phyloP scores from a whole-genome alignment of 2,329 filamentous ascomycete genomes.

The Claviceps capensis region DNA sequence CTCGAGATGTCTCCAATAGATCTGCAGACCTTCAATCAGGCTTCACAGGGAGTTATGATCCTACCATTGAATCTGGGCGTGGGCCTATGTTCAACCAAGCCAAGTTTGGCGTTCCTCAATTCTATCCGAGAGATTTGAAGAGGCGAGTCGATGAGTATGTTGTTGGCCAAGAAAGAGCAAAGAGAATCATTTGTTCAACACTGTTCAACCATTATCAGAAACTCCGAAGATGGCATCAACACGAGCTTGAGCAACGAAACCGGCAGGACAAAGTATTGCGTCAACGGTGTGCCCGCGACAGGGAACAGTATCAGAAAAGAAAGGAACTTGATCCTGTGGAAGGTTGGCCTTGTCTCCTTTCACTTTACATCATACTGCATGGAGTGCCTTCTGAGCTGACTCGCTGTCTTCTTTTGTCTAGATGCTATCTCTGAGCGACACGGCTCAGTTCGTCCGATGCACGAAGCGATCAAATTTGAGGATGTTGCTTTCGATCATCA shows the following conservation, averaged over 20 bases:
- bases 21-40: conserved; percentile 40
- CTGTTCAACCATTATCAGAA: conserved; percentile 96
- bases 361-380: neutral
- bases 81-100: conserved; percentile 47
- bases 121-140: conserved; percentile 62
- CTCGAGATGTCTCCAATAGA: conserved; percentile 20
- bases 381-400: conserved; percentile 8
- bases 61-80: conserved; percentile 34
- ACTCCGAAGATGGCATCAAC: conserved; percentile 62
- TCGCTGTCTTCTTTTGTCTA: conserved; percentile 24
- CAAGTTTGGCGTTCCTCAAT: conserved; percentile 45
- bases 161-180: conserved; percentile 86
- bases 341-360: conserved; percentile 36
- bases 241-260: conserved; percentile 53
- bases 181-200: conserved; percentile 84
- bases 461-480: conserved; percentile 20
- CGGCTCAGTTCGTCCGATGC: conserved; percentile 30
- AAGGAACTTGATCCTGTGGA: conserved; percentile 62
- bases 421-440: conserved; percentile 42
- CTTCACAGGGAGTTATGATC: conserved; percentile 47
- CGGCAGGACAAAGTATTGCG: conserved; percentile 51
- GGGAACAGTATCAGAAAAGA: conserved; percentile 38
- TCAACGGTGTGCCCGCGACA: conserved; percentile 57
- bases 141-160: conserved; percentile 90
- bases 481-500: conserved; percentile 26